Evolutionary conservation across 257 asterid species (phyloP).

Genomic region (Nicotiana sylvestris): DNA sequence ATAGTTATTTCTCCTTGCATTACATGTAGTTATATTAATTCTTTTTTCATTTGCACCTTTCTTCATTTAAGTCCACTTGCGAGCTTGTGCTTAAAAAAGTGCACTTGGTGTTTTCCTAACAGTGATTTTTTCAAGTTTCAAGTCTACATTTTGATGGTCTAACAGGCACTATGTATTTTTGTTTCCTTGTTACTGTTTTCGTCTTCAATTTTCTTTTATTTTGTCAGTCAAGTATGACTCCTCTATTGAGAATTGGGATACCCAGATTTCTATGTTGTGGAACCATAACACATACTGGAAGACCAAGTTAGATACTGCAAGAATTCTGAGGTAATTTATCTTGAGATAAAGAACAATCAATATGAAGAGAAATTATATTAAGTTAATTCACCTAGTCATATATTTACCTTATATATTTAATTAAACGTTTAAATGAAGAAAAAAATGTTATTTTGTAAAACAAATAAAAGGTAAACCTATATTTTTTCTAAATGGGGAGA

Average conservation of each 20-base stretch:
- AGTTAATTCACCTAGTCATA: no score
- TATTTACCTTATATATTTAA: no score
- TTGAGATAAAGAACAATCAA: not conserved
- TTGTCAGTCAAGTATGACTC: not conserved
- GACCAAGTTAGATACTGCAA: not conserved
- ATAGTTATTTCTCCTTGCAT: not conserved
- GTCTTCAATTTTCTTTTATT: not conserved
- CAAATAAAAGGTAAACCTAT: no score
- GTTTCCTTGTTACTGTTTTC: not conserved
- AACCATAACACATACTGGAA: not conserved
- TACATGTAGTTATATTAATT: not conserved
- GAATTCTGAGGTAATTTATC: not conserved
- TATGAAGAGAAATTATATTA: no score
- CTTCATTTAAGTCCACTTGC: not conserved
- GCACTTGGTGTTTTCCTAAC: not conserved
- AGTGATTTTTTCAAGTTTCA: not conserved
- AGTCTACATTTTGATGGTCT: not conserved
- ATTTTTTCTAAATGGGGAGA: no score
- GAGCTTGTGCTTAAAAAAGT: not conserved
- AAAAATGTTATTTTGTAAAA: no score
- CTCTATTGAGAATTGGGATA: not conserved
- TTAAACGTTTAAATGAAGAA: no score
- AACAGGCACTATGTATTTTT: not conserved
- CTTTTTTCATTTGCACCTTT: not conserved
- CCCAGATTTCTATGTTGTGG: not conserved